These are phyloP conservation scores for Wickerhamiella shivajii DNA, from an alignment of 805 yeast species.

Conservation along the genomic window DNA sequence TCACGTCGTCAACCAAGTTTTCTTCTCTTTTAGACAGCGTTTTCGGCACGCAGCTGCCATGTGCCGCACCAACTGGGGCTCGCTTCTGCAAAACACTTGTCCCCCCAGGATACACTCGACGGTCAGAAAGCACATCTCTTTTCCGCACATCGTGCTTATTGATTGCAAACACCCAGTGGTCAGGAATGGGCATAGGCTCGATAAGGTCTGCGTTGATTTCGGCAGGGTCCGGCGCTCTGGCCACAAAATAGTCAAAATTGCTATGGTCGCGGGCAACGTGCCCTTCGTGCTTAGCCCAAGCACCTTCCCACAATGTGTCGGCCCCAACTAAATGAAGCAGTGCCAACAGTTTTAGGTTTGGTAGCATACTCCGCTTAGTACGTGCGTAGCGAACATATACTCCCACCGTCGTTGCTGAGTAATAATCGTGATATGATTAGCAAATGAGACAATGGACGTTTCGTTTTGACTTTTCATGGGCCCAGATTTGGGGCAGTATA, in stretches of 20 bases:
- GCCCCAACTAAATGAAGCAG: neutral
- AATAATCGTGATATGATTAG: no score
- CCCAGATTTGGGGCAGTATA: constrained; percentile 38
- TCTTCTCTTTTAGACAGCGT: constrained; percentile 4
- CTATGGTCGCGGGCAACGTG: constrained; percentile 14
- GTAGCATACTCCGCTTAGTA: no score
- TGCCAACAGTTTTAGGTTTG: constrained; percentile 3
- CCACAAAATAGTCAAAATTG: constrained; percentile 15
- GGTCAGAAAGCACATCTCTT: neutral
- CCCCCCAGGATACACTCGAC: constrained; percentile 1
- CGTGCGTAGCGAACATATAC: no score
- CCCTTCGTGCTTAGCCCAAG: constrained; percentile 13
- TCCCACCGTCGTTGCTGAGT: no score
- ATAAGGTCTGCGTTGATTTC: constrained; percentile 9
- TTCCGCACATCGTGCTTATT: constrained; percentile 4
- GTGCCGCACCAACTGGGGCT: neutral
- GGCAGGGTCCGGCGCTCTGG: constrained; percentile 12
- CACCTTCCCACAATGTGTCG: constrained; percentile 13
- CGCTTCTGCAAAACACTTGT: constrained; percentile 3
- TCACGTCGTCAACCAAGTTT: constrained; percentile 18
- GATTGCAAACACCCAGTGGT: constrained; percentile 18
- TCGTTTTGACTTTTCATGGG: constrained; percentile 9
- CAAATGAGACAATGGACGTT: neutral
- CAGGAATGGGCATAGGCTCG: constrained; percentile 19
- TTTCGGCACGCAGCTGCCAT: neutral